Base-by-base conservation (phyloP, 2,329 filamentous ascomycete species). In the Blumeria graminis region DNA sequence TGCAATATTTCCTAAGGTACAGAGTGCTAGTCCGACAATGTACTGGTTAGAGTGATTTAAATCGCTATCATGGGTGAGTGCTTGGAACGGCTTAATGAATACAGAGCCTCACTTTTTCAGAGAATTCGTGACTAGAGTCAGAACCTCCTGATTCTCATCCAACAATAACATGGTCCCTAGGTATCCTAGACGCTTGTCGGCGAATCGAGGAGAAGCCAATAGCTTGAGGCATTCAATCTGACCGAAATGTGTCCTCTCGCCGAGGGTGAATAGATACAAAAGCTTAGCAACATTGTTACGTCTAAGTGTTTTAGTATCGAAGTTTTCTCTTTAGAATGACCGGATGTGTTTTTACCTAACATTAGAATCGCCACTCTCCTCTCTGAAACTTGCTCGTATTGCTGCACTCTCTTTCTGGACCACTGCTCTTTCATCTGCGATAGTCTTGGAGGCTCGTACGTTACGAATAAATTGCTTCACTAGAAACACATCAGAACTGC, bases 401-500 rank as follows among this genome's bases (percentile, higher is more conserved):
- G 90, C 86, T 58, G 92, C 92, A 71, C 92, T 98, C 74, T 98
- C 92, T 71, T 98, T 98, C 67, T 96, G 92, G 61, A 98, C 93
- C 57, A 98, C 92, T 55, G 92, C 90, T 68, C 92, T 82, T 74
- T 98, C 92, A 71, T 98, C 92, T 69, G 93, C 93, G 68, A 98
- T 95, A 38, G 92, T 98, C 75, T 98, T 98, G 59, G 92, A 88
- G 60, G 92, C 90, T 69, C 92, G 87, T 68, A 98, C 92, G 72
- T 95, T 96, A 69, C 92, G 89, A 71, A 98, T 98, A 73, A 98
- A 98, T 73, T 96, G 92, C 74, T 98, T 98, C 69, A 98, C 92
- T 96, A 61, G 57, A 57, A 57, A 43, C 35, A 13, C 35, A 58
- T 64, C 41, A 65, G 62, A 48, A 41, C 13, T 54, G 35, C 14